Conservation (phyloP, 2,329 filamentous ascomycete species). For the Ilyonectria sp. region DNA sequence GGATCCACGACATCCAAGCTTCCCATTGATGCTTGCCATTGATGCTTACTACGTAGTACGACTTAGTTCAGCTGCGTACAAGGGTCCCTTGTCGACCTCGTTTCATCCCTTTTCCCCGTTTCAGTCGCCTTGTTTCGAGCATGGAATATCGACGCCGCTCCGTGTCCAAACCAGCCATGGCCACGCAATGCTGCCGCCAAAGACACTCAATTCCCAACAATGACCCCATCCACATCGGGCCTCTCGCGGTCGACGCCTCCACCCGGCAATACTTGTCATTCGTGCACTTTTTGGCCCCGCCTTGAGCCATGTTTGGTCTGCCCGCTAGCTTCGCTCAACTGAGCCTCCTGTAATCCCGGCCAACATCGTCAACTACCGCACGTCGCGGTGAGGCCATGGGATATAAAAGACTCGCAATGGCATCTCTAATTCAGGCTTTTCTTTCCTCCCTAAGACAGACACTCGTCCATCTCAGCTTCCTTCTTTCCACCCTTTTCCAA, state of each 20-base stretch:
- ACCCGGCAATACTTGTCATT: slow-evolving; percentile 12
- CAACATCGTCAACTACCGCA: slow-evolving; percentile 7
- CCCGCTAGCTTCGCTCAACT: neutral
- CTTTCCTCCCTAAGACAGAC: slow-evolving; percentile 9
- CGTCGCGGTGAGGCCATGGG: neutral
- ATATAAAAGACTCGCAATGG: slow-evolving; percentile 18
- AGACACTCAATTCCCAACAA: slow-evolving; percentile 10
- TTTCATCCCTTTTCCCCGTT: slow-evolving; percentile 27
- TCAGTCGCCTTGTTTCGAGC: slow-evolving; percentile 24
- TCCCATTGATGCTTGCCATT: neutral
- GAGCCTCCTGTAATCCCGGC: slow-evolving; percentile 19
- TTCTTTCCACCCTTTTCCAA: slow-evolving; percentile 8
- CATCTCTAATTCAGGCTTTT: neutral
- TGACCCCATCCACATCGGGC: neutral
- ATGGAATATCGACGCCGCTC: neutral
- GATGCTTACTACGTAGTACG: neutral
- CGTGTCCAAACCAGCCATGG: neutral
- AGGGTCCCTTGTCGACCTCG: neutral
- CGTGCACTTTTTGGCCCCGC: slow-evolving; percentile 16
- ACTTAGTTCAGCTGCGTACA: neutral
- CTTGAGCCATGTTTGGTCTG: neutral
- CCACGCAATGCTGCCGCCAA: slow-evolving; percentile 1
- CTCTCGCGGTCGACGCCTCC: neutral
- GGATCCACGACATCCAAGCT: neutral
- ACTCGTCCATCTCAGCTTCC: slow-evolving; percentile 14